phyloP scores from a whole-genome alignment of 192 early-diverging fungal species.

The Backusella luteola region DNA sequence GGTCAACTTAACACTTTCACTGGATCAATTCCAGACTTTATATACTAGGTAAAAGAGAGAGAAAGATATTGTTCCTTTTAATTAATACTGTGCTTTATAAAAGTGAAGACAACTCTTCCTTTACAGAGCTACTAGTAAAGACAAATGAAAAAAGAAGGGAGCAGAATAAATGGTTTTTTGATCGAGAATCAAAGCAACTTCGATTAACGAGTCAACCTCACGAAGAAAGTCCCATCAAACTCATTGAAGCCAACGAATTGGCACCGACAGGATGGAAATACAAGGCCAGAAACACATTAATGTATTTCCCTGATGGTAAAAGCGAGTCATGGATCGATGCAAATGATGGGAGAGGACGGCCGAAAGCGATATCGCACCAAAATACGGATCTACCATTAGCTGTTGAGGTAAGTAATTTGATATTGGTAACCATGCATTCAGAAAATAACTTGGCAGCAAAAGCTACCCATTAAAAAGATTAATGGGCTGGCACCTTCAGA shows the following conservation, averaged over 20 bases:
- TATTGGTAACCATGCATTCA: neutral
- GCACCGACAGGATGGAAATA: conserved; percentile 52
- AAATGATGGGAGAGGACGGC: conserved; percentile 39
- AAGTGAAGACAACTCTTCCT: conserved; percentile 82
- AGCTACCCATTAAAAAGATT: neutral
- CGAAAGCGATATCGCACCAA: conserved; percentile 61
- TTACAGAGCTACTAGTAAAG: conserved; percentile 59
- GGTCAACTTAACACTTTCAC: conserved; percentile 50
- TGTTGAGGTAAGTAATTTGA: neutral
- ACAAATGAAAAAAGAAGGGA: conserved; percentile 55
- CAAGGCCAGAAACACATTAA: conserved; percentile 69
- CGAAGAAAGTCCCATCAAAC: conserved; percentile 23
- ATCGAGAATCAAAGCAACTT: conserved; percentile 53
- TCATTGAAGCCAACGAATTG: conserved; percentile 20
- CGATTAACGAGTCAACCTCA: conserved; percentile 21
- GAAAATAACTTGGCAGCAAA: neutral
- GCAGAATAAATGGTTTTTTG: conserved; percentile 67
- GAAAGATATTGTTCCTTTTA: too few relatives aligned
- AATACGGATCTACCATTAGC: conserved; percentile 56
- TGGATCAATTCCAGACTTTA: conserved; percentile 70
- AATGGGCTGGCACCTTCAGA: conserved; percentile 7
- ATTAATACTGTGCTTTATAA: too few relatives aligned
- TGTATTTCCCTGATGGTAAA: conserved; percentile 65
- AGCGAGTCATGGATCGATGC: conserved; percentile 42
- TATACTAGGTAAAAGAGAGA: conserved; percentile 53